Base-by-base conservation (phyloP, 2,329 filamentous ascomycete species). In the Sporothrix luriei region DNA sequence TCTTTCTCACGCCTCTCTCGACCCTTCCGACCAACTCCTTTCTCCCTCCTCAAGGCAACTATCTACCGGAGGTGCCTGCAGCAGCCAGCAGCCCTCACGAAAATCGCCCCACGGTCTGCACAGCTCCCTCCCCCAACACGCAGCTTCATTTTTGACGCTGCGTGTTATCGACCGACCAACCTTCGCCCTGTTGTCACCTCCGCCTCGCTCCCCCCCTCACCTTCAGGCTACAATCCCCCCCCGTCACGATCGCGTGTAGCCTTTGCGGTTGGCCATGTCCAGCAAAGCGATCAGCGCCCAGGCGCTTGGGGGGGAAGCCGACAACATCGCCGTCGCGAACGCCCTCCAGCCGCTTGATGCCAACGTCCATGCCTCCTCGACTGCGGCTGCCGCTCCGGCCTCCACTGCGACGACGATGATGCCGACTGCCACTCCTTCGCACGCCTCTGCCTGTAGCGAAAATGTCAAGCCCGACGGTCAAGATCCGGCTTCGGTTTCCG, bases 281-380 rank as follows among this genome's bases (percentile, higher is more conserved):
- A 83, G 80, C 79, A 81, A 85, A 82, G 82, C 82, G 81, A 82
- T 80, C 81, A 80, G 82, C 80, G 82, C 79, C 78, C 76, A 78
- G 77, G 80, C 79, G 79, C 78, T 80, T 76, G 78, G 80, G 78
- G 77, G 74, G 74, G 76, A 77, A 64, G 71, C 69, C 71, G 74
- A 73, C 70, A 73, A 73, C 68, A 72, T 76, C 75, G 74, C 73
- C 70, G 73, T 73, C 71, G 74, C 70, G 67, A 68, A 68, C 69
- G 55, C 69, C 65, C 69, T 69, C 64, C 70, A 59, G 6, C n/a
- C 49, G 38, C 29, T 33, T 52, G 68, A 65, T 21, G 29, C 49
- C 38, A 43, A 40, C 52, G 52, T 59, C 52, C n/a, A 43, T 46
- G 48, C 61, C 29, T 54, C 69, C 43, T 54, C 68, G 40, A 38